phyloP scores from a whole-genome alignment of 106 monocot genomes.

The Ottelia alismoides region DNA sequence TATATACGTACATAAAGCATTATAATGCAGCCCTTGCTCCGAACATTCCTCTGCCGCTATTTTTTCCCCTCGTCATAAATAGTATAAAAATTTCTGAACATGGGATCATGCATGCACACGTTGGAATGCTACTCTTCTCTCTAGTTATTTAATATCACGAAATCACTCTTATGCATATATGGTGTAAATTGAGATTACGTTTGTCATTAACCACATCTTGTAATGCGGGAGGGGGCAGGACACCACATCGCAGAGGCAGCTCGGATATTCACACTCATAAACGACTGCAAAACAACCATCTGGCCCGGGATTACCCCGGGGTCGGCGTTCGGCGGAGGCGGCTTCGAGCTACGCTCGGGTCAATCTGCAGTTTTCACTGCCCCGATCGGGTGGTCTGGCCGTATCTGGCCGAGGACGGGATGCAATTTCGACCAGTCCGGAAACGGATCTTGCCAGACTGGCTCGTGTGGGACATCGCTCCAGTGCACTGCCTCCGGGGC shows the following conservation, averaged over 20 bases:
- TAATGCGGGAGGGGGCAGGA: no score
- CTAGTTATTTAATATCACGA: no score
- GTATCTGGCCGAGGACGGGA: constrained; percentile 86
- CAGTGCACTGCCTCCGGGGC: constrained; percentile 54
- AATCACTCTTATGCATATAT: no score
- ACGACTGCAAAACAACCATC: constrained; percentile 56
- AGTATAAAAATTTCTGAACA: no score
- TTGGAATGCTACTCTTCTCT: no score
- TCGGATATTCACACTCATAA: constrained; percentile 57
- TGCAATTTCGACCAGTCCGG: constrained; percentile 52
- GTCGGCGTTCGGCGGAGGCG: constrained; percentile 52
- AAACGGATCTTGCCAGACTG: constrained; percentile 68
- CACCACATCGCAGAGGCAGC: constrained; percentile 19
- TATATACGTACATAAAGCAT: no score
- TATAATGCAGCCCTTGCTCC: no score
- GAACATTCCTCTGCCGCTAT: no score
- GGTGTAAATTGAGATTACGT: no score
- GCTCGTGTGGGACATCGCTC: constrained; percentile 41
- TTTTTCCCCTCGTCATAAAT: no score
- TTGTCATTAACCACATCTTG: no score
- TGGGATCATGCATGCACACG: no score
- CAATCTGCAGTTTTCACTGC: constrained; percentile 56
- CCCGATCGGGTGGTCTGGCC: constrained; percentile 71
- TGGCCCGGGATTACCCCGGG: constrained; percentile 77
- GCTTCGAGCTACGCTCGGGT: constrained; percentile 45